Conservation (phyloP, 768 basidiomycete genomes). For the Paxillus rubicundulus region DNA sequence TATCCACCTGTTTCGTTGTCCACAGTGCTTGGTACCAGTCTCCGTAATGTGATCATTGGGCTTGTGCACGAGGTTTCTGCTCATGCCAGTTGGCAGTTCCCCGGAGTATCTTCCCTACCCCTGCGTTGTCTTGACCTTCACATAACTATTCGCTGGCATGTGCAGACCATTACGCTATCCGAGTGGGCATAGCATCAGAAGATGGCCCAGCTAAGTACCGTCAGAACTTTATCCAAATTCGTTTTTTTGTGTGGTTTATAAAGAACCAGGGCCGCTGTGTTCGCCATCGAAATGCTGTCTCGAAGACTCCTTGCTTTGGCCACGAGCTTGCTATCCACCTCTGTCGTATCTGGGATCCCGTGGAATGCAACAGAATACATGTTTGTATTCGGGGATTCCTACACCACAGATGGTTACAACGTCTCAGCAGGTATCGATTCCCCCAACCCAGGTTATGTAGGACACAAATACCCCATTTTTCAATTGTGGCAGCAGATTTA, state of each 20-base stretch:
- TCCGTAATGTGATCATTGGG: too few species aligned
- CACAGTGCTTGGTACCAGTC: too few species aligned
- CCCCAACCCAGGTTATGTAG: slow-evolving; percentile 50
- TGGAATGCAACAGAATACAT: slow-evolving; percentile 56
- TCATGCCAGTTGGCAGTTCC: too few species aligned
- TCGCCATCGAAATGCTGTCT: slow-evolving; percentile 11
- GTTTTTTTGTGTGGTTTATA: slow-evolving; percentile 8
- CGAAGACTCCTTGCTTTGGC: slow-evolving; percentile 1
- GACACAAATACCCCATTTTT: neutral
- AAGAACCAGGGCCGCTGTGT: neutral
- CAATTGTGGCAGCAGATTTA: slow-evolving; percentile 36
- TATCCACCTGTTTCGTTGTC: too few species aligned
- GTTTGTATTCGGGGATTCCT: slow-evolving; percentile 64
- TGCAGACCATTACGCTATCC: too few species aligned
- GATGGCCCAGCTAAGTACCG: neutral
- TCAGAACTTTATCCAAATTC: neutral
- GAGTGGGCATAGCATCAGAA: too few species aligned
- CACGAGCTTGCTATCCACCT: slow-evolving; percentile 6
- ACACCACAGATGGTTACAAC: slow-evolving; percentile 59
- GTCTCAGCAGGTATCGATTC: slow-evolving; percentile 55
- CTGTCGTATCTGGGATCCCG: slow-evolving; percentile 28
- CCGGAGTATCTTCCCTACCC: neutral
- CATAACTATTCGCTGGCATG: neutral
- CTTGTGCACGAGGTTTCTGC: too few species aligned
- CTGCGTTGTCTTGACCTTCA: too few species aligned